phyloP scores from a whole-genome alignment of 2,329 filamentous ascomycete species.

The Leptodontidium sp. region DNA sequence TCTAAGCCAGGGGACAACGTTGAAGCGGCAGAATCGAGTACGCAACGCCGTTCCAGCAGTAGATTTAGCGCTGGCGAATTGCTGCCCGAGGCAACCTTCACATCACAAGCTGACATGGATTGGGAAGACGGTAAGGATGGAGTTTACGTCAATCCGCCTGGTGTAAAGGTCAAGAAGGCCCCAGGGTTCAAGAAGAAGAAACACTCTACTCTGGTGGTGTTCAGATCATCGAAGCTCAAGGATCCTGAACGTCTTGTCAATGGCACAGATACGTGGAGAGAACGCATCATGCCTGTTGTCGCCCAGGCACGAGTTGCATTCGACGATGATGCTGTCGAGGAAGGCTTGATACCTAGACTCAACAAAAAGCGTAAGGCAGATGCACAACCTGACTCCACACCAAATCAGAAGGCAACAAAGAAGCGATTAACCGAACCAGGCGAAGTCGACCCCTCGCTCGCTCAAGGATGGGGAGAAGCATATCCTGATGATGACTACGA shows the following conservation, averaged over 20 bases:
- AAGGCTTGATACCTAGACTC: background rate
- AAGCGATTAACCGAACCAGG: background rate
- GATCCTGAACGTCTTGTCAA: constrained; percentile 23
- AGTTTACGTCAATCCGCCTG: constrained; percentile 34
- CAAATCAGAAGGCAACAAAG: constrained; percentile 5
- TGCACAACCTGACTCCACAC: background rate
- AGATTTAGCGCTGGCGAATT: background rate
- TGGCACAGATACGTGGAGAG: constrained; percentile 28
- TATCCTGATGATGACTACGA: constrained; percentile 1
- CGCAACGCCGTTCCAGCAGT: background rate
- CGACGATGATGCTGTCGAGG: constrained; percentile 16
- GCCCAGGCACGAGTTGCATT: constrained; percentile 17
- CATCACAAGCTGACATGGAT: constrained; percentile 32
- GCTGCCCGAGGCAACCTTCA: constrained; percentile 3
- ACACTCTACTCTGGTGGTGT: constrained; percentile 29
- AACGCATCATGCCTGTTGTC: constrained; percentile 17
- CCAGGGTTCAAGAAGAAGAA: constrained; percentile 2
- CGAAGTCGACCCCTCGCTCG: background rate
- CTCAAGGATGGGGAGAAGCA: background rate
- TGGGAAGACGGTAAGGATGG: constrained; percentile 33
- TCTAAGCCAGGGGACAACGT: background rate
- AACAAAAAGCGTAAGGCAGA: constrained; percentile 11
- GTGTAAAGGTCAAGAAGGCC: constrained; percentile 13
- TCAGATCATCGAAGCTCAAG: constrained; percentile 34
- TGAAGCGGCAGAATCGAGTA: background rate